phyloP scores from a whole-genome alignment of 768 basidiomycete species.

The Boletellus emodensis region DNA sequence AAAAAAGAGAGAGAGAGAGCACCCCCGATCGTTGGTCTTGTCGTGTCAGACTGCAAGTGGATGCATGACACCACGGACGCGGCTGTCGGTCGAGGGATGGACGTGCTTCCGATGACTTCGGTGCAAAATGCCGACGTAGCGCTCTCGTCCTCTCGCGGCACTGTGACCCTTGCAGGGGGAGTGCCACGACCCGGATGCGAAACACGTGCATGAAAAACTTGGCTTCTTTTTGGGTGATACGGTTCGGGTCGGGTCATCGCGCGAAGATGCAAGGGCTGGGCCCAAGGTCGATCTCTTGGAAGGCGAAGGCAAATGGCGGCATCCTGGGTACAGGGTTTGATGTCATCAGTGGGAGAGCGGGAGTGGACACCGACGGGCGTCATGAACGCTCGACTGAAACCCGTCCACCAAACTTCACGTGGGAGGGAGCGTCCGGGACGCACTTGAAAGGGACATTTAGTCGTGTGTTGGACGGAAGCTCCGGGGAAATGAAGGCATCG shows the following conservation, averaged over 20 bases:
- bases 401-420: conserved; percentile 10
- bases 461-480: conserved; percentile 1
- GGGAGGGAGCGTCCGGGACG: conserved; percentile 14
- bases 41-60: too few relatives aligned
- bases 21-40: too few relatives aligned
- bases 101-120: background rate
- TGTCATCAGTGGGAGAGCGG: conserved; percentile 7
- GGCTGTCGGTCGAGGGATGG: background rate
- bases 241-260: background rate
- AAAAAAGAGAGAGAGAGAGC: too few relatives aligned
- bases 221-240: background rate
- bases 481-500: background rate
- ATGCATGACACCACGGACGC: background rate
- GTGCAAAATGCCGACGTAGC: background rate
- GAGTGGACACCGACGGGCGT: conserved; percentile 2
- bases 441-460: conserved; percentile 14
- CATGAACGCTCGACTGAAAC: conserved; percentile 14
- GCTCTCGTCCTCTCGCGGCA: background rate
- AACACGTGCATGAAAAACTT: background rate
- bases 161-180: background rate
- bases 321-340: conserved; percentile 1
- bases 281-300: background rate
- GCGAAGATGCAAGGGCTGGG: background rate
- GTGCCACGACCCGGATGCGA: background rate
- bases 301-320: background rate